Base-by-base conservation (phyloP, 768 basidiomycete species). In the Tulasnella sp. region DNA sequence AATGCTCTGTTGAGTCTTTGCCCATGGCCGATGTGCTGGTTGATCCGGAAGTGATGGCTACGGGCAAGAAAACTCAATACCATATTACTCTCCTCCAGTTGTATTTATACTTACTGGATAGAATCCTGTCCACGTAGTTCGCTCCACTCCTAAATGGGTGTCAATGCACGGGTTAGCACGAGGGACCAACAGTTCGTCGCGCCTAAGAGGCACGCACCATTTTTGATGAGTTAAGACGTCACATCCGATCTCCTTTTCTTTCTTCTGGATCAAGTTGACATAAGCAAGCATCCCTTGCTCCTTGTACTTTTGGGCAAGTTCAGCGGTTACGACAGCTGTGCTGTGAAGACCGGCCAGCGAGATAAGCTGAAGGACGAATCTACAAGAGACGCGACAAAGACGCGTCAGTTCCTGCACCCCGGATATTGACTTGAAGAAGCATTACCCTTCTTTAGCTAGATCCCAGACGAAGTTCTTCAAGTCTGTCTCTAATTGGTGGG, bases 161-260 rank as follows among this genome's bases (percentile, higher is more conserved):
- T 76, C 41, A 2, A 48, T 50, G 46, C 11, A 64, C 34, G 5
- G 41, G 81, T 79, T 8, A 76, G 75, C 20, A 50, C 40, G 22
- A n/a, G 24, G 28, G 50, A 34, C 50, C 7, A 20, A 50, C 20
- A 37, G 22, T 7, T 40, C 18, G 73, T 16, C 72, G n/a, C 37
- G 16, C 41, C 31, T n/a, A 60, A 50, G 46, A 3, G 41, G 28
- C 18, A 86, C 89, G 80, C 58, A 92, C 96, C 96, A 98, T 89
- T 96, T 97, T 87, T 97, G 96, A 86, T 97, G 96, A 3, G 94
- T 97, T 73, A 97, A 88, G 44, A 97, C 95, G 85, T 97, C 96
- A 81, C 93, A 94, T 46, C 93, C 93, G 76, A 96, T 90, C 83
- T 93, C 95, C 86, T 93, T 94, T 86, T 97, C 96, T 85, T 94